phyloP scores from a whole-genome alignment of 176 grass and related monocot species.

The Ampelocalamus luodianensis region DNA sequence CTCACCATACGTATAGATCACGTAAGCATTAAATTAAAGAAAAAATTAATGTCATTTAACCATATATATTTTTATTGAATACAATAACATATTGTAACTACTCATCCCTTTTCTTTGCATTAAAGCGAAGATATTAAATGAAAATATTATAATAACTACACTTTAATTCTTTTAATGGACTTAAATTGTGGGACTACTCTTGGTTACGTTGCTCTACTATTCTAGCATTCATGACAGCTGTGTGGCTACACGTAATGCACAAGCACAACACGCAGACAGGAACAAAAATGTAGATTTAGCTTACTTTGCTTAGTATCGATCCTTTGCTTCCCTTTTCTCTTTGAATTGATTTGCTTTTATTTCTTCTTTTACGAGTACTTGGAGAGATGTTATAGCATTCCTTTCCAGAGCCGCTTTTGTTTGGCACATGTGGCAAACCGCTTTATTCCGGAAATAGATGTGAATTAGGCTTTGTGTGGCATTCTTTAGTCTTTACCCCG shows the following conservation, averaged over 20 bases:
- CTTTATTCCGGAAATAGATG: slow-evolving; percentile 15
- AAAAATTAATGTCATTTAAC: no score
- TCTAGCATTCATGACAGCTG: not conserved
- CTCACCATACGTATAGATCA: no score
- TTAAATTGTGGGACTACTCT: no score
- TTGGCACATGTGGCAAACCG: not conserved
- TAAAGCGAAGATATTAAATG: no score
- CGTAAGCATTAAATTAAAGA: no score
- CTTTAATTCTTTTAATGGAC: no score
- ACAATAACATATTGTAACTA: no score
- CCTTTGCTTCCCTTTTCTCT: not conserved
- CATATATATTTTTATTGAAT: no score
- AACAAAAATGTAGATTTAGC: slow-evolving; percentile 27
- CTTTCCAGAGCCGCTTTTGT: not conserved
- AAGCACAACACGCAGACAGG: not conserved
- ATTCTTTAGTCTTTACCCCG: not conserved
- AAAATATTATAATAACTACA: no score
- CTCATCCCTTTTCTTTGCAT: no score
- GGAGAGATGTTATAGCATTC: not conserved
- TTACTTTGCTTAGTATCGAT: slow-evolving; percentile 19
- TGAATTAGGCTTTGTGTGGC: not conserved
- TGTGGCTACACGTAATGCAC: not conserved
- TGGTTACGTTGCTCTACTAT: no score
- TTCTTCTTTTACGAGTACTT: slow-evolving; percentile 13
- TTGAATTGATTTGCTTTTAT: not conserved